A percentile compares a stretch with the other conserved stretches of the same genome.
These are phyloP conservation scores for Lactifluus pinguis DNA, from an alignment of 768 basidiomycete species.

Conservation along the genomic window DNA sequence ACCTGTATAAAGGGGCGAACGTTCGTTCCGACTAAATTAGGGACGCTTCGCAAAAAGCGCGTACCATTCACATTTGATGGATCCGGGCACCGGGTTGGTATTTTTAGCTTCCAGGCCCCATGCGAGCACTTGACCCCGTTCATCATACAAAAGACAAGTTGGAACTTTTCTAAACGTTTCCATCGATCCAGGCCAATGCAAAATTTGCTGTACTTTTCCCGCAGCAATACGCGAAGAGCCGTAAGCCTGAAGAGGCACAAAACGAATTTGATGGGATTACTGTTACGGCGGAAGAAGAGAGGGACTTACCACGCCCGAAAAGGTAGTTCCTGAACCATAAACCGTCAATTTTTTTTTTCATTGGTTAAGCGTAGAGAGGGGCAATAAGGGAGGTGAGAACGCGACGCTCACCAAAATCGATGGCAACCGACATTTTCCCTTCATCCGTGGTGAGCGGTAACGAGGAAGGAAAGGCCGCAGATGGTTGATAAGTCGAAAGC, in stretches of 20 bases:
- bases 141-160: conserved; percentile 78
- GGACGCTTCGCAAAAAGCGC: conserved; percentile 9
- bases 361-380: not conserved
- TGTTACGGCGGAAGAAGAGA: not conserved
- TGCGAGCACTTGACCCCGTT: conserved; percentile 59
- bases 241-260: conserved; percentile 47
- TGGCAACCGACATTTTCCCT: conserved; percentile 74
- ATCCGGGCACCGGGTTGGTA: conserved; percentile 54
- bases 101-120: conserved; percentile 90
- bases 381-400: too few relatives aligned
- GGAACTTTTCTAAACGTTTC: conserved; percentile 81
- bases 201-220: conserved; percentile 74
- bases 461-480: not conserved
- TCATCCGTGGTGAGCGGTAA: conserved; percentile 36
- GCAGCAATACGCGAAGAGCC: conserved; percentile 76
- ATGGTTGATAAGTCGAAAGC: conserved; percentile 8
- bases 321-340: conserved; percentile 58
- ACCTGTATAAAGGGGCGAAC: conserved; percentile 33
- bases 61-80: conserved; percentile 48
- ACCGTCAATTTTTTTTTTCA: conserved; percentile 9
- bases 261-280: not conserved
- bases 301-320: conserved; percentile 74
- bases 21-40: not conserved
- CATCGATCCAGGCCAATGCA: conserved; percentile 78
- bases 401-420: conserved; percentile 61